Conservation (phyloP, 2,329 filamentous ascomycete genomes). For the Colletotrichum zoysiae region DNA sequence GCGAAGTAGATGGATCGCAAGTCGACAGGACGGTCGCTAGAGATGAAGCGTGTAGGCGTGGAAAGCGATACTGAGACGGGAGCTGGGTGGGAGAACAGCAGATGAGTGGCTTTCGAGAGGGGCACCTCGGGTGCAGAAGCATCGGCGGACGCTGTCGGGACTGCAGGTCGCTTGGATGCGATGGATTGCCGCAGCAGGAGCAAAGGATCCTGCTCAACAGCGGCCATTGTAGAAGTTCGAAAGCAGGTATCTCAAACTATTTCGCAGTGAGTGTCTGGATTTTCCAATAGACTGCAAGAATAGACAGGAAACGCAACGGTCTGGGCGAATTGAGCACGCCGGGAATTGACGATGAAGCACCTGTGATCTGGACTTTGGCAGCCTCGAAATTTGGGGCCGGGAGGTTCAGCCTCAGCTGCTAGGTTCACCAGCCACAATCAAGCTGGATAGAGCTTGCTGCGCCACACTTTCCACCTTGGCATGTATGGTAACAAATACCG, state of each 20-base stretch:
- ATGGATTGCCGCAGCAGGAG: constrained; percentile 88
- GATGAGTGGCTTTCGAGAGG: constrained; percentile 81
- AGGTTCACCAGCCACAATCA: neutral
- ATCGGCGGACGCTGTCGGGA: constrained; percentile 80
- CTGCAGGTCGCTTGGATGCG: constrained; percentile 74
- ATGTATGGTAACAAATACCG: neutral
- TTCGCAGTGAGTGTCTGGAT: neutral
- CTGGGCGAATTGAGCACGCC: constrained; percentile 20
- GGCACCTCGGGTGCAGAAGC: constrained; percentile 70
- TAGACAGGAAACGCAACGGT: neutral
- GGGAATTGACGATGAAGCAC: constrained; percentile 6
- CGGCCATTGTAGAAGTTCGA: constrained; percentile 62
- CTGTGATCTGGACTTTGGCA: constrained; percentile 1
- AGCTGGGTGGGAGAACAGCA: constrained; percentile 76
- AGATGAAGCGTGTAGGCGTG: constrained; percentile 86
- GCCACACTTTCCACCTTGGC: neutral
- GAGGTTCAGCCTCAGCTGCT: constrained; percentile 23
- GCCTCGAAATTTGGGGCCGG: constrained; percentile 35
- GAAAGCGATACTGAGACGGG: constrained; percentile 76
- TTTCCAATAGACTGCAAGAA: neutral
- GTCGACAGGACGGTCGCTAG: constrained; percentile 80
- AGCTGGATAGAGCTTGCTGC: neutral
- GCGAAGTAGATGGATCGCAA: constrained; percentile 96
- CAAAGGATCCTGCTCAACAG: constrained; percentile 79
- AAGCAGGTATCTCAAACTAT: neutral